phyloP scores from a whole-genome alignment of 2,329 filamentous ascomycete genomes.

The Paraphaeosphaeria sporulosa region DNA sequence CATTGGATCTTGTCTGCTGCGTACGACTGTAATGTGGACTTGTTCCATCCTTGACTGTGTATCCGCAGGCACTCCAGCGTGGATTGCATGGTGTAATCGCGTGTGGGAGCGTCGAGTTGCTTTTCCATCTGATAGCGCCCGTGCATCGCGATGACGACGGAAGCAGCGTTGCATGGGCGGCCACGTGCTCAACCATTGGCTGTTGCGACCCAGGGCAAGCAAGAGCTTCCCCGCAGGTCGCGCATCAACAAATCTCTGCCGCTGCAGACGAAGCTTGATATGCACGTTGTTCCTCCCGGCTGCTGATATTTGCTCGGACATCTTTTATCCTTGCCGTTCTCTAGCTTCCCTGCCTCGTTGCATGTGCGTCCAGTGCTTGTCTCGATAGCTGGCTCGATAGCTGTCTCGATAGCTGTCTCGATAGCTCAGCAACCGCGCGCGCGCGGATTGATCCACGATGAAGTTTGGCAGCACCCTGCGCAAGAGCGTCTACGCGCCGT shows the following conservation, averaged over 20 bases:
- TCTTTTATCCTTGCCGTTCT: slow-evolving; percentile 1
- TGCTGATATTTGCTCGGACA: not conserved
- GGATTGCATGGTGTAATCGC: not conserved
- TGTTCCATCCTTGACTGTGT: no score
- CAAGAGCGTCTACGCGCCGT: slow-evolving; percentile 80
- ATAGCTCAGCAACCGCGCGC: not conserved
- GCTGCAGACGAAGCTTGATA: not conserved
- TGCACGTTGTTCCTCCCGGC: slow-evolving; percentile 3
- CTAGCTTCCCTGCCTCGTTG: not conserved
- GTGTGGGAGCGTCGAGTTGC: not conserved
- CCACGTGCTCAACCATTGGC: slow-evolving; percentile 24
- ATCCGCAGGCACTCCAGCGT: not conserved
- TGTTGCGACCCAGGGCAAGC: slow-evolving; percentile 9
- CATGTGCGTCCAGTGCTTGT: not conserved
- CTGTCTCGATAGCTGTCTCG: not conserved
- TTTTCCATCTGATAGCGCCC: not conserved
- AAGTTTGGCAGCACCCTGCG: slow-evolving; percentile 91
- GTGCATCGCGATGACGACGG: slow-evolving; percentile 21
- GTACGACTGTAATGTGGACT: no score
- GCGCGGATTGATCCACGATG: slow-evolving; percentile 63
- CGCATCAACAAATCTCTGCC: slow-evolving; percentile 8
- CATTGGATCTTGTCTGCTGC: no score
- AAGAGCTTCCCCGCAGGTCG: slow-evolving; percentile 16
- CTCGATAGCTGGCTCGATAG: not conserved
- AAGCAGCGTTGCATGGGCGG: not conserved